Percentiles rank a stretch among this genome's conserved stretches.
These are phyloP conservation scores for Oleoguttula mirabilis DNA, from an alignment of 495 filamentous ascomycete species.

Conservation along the genomic window DNA sequence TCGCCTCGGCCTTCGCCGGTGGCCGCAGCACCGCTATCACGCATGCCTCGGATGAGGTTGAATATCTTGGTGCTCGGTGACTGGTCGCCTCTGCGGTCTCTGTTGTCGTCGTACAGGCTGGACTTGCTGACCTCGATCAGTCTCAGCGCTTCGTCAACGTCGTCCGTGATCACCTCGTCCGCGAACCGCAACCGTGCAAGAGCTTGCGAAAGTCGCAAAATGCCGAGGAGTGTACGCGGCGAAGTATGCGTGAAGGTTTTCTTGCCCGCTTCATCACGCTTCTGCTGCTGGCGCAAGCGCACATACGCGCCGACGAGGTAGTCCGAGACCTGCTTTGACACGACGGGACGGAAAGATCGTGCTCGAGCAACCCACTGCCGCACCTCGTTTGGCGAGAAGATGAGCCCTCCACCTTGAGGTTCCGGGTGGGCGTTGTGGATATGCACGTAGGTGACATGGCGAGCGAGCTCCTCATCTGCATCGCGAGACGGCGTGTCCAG, in stretches of 20 bases:
- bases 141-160: conserved; percentile 89
- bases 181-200: conserved; percentile 87
- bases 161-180: conserved; percentile 69
- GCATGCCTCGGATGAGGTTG: conserved; percentile 74
- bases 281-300: conserved; percentile 74
- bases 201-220: conserved; percentile 86
- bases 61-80: conserved; percentile 86
- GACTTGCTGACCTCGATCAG: conserved; percentile 88
- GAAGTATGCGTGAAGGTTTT: conserved; percentile 88
- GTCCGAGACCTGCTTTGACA: conserved; percentile 73
- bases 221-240: conserved; percentile 81
- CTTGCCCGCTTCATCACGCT: conserved; percentile 74
- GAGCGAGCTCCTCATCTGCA: conserved; percentile 80
- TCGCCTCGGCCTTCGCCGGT: conserved; percentile 62
- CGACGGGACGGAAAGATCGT: conserved; percentile 70
- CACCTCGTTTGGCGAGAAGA: conserved; percentile 84
- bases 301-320: conserved; percentile 97
- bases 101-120: conserved; percentile 57
- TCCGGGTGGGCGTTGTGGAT: conserved; percentile 95
- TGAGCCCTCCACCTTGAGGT: conserved; percentile 41
- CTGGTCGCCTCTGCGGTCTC: conserved; percentile 48
- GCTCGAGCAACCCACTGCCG: conserved; percentile 92
- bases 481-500: conserved; percentile 85
- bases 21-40: conserved; percentile 69
- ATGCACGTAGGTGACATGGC: conserved; percentile 92